Evolutionary conservation across 176 grass and related monocot species (phyloP).

Genomic region (Typha latifolia): DNA sequence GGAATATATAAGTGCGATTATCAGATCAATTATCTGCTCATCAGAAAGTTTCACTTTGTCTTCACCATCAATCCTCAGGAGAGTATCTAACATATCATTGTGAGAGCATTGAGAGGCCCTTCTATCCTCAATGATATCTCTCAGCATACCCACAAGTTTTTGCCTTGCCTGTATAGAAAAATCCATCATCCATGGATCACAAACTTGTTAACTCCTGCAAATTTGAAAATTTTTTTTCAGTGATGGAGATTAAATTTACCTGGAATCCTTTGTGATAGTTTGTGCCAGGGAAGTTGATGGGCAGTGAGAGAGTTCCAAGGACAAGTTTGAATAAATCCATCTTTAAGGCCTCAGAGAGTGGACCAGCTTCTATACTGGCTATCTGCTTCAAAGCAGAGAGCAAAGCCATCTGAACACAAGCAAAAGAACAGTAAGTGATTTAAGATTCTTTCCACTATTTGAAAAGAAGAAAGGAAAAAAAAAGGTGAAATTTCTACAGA

Average conservation of each 20-base stretch:
- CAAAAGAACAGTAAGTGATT: constrained; percentile 3
- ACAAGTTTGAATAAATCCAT: constrained; percentile 77
- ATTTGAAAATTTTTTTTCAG: neutral
- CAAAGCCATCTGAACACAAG: constrained; percentile 73
- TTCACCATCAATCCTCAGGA: constrained; percentile 36
- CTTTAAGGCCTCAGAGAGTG: constrained; percentile 75
- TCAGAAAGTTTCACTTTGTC: constrained; percentile 54
- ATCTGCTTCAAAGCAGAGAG: constrained; percentile 79
- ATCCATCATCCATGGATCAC: constrained; percentile 2
- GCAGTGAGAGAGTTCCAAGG: constrained; percentile 83
- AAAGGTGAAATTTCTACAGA: constrained; percentile 1
- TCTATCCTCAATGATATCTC: constrained; percentile 49
- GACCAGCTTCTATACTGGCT: constrained; percentile 71
- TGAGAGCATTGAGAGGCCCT: constrained; percentile 27
- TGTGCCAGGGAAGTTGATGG: constrained; percentile 75
- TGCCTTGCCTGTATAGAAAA: constrained; percentile 58
- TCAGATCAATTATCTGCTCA: constrained; percentile 83
- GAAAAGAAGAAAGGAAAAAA: neutral
- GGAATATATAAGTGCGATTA: constrained; percentile 90
- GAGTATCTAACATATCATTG: constrained; percentile 68
- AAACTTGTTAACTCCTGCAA: neutral
- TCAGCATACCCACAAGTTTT: constrained; percentile 74
- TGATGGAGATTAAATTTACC: constrained; percentile 7
- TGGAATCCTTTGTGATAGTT: constrained; percentile 68
- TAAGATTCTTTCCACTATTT: neutral